A percentile compares a stretch with the other conserved stretches of the same genome.
These are phyloP conservation scores for Hortiboletus campestris DNA, from an alignment of 768 basidiomycete species.

Conservation along the genomic window DNA sequence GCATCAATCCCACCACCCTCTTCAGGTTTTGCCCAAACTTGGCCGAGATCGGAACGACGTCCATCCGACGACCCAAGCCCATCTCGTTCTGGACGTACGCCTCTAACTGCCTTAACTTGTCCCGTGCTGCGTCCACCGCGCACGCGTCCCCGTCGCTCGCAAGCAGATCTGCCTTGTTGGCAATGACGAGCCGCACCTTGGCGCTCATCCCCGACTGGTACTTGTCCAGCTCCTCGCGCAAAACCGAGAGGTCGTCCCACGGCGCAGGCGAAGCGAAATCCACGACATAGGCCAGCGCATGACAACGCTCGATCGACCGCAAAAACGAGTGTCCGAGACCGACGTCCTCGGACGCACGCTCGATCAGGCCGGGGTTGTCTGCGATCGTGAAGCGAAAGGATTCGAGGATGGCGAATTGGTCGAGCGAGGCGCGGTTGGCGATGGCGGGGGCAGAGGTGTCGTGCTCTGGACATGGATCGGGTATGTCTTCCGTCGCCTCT, in stretches of 20 bases:
- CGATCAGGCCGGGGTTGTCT: conserved; percentile 94
- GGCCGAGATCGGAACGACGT: conserved; percentile 81
- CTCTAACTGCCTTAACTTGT: conserved; percentile 56
- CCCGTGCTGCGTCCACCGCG: conserved; percentile 51
- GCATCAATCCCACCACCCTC: conserved; percentile 66
- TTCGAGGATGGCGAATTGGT: conserved; percentile 64
- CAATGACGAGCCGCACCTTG: conserved; percentile 78
- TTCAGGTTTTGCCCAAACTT: conserved; percentile 83
- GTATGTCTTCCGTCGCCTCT: not conserved
- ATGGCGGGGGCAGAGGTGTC: not conserved
- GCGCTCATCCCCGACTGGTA: conserved; percentile 76
- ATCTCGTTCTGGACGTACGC: conserved; percentile 53
- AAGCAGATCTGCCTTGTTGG: conserved; percentile 93
- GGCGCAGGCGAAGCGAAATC: conserved; percentile 77
- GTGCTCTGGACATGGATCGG: not conserved
- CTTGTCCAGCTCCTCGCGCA: conserved; percentile 81
- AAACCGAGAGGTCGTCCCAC: conserved; percentile 69
- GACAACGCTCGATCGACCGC: conserved; percentile 88
- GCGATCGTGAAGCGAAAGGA: conserved; percentile 90
- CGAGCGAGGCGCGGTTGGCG: conserved; percentile 21
- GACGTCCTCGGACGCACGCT: conserved; percentile 80
- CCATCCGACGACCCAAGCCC: conserved; percentile 39
- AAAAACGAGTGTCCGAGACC: conserved; percentile 95
- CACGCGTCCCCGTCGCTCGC: conserved; percentile 45
- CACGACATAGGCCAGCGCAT: conserved; percentile 88